phyloP scores from a whole-genome alignment of 2,329 filamentous ascomycete species.

The Penicillium olsonii region DNA sequence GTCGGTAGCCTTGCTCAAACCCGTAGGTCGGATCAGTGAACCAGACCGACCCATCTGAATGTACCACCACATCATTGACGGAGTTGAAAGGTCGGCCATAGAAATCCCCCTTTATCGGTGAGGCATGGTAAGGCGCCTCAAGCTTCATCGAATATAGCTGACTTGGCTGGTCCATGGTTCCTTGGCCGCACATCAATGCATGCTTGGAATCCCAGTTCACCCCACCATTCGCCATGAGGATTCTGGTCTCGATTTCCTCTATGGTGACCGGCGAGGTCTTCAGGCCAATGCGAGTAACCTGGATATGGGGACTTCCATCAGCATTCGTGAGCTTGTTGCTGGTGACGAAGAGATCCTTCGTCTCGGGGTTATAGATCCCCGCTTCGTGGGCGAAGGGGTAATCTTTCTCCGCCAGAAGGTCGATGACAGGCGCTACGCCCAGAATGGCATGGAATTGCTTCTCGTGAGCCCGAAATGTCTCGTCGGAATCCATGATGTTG shows the following conservation, averaged over 20 bases:
- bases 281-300: constrained; percentile 23
- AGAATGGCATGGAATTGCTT: constrained; percentile 33
- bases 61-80: constrained; percentile 42
- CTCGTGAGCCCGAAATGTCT: constrained; percentile 14
- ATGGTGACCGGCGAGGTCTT: background rate
- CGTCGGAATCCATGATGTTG: background rate
- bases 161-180: constrained; percentile 19
- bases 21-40: constrained; percentile 44
- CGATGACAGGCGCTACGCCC: constrained; percentile 37
- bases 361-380: constrained; percentile 36
- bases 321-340: constrained; percentile 31
- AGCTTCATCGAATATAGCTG: constrained; percentile 20
- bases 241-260: constrained; percentile 30
- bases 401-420: constrained; percentile 40
- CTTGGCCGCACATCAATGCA: constrained; percentile 48
- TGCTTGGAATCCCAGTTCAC: constrained; percentile 46
- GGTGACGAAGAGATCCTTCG: constrained; percentile 40
- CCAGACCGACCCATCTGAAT: constrained; percentile 38
- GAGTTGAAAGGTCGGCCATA: constrained; percentile 41
- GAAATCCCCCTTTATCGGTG: constrained; percentile 34
- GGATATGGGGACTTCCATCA: constrained; percentile 22
- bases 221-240: constrained; percentile 53
- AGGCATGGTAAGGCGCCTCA: constrained; percentile 21
- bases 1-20: constrained; percentile 37
- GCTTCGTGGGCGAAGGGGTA: constrained; percentile 56